These are phyloP conservation scores for Claviceps sp. DNA, from an alignment of 2,329 filamentous ascomycete species.

Conservation along the genomic window DNA sequence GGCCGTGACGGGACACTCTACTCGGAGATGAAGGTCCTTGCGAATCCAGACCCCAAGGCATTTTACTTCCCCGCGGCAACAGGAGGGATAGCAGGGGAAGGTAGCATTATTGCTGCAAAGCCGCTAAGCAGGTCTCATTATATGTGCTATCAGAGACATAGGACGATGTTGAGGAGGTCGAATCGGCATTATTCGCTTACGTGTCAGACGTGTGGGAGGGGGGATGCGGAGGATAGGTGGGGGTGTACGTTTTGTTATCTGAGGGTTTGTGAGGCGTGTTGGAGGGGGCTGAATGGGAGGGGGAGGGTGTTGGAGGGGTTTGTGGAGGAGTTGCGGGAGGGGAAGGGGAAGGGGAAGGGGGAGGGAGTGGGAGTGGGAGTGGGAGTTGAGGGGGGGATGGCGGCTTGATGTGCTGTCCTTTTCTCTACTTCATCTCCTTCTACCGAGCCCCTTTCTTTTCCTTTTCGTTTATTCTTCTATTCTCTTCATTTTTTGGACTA, in stretches of 20 bases:
- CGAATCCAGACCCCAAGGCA: constrained; percentile 22
- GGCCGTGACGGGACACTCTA: constrained; percentile 28
- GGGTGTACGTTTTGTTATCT: constrained; percentile 37
- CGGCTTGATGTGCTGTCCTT: neutral
- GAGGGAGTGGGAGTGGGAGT: constrained; percentile 23
- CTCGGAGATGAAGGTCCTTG: constrained; percentile 24
- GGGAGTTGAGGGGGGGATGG: constrained; percentile 1
- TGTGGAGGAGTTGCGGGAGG: constrained; percentile 21
- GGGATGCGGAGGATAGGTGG: constrained; percentile 31
- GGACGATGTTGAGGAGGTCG: constrained; percentile 31
- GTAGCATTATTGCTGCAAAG: constrained; percentile 26
- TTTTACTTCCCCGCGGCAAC: constrained; percentile 23
- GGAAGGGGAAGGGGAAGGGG: constrained; percentile 25
- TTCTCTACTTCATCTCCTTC: neutral
- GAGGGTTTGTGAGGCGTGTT: constrained; percentile 37
- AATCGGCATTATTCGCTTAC: constrained; percentile 38
- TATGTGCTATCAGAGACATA: constrained; percentile 34
- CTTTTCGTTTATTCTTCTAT: neutral
- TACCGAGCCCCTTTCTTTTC: neutral
- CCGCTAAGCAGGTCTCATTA: constrained; percentile 32
- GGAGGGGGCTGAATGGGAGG: constrained; percentile 25
- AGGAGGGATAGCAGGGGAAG: constrained; percentile 15
- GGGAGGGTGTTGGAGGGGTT: constrained; percentile 30
- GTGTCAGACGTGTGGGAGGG: constrained; percentile 38
- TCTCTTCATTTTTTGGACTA: neutral